These are phyloP conservation scores for Fusarium sp. DNA, from an alignment of 2,329 filamentous ascomycete species.

Conservation along the genomic window DNA sequence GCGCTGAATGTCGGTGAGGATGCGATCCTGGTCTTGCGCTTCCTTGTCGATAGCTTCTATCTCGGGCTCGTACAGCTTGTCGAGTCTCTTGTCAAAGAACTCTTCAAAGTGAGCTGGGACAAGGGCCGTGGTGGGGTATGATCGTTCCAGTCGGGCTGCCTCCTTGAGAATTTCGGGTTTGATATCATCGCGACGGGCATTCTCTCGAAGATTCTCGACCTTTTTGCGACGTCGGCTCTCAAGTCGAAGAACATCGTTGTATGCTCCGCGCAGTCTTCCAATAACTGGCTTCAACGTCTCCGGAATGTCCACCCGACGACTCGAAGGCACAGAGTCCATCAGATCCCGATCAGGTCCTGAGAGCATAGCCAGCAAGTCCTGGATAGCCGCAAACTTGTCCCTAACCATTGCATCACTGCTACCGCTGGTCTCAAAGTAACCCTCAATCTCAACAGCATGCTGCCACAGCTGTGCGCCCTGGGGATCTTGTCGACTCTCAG, in stretches of 20 bases:
- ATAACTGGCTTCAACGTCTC: conserved; percentile 84
- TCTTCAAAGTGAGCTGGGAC: conserved; percentile 91
- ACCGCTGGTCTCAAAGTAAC: conserved; percentile 78
- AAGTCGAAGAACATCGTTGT: conserved; percentile 86
- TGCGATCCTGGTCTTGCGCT: conserved; percentile 77
- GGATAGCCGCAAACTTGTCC: conserved; percentile 81
- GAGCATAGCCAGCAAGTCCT: conserved; percentile 79
- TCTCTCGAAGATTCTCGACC: conserved; percentile 81
- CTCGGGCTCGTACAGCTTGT: conserved; percentile 81
- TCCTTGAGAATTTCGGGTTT: conserved; percentile 85
- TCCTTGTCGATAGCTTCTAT: conserved; percentile 77
- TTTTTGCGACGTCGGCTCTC: conserved; percentile 84
- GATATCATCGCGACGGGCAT: conserved; percentile 88
- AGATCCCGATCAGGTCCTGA: conserved; percentile 83
- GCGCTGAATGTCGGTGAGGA: conserved; percentile 75
- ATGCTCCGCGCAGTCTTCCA: conserved; percentile 77
- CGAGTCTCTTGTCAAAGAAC: conserved; percentile 85
- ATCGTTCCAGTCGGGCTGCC: conserved; percentile 84
- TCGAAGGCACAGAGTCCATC: conserved; percentile 90
- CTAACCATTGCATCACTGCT: conserved; percentile 72
- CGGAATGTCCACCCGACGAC: conserved; percentile 80
- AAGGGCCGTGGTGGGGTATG: conserved; percentile 85
- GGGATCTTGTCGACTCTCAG: conserved; percentile 75
- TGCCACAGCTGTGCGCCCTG: conserved; percentile 75
- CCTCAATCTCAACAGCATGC: conserved; percentile 81